Conservation (phyloP, 495 filamentous ascomycete genomes). For the Podospora pseudocomata region DNA sequence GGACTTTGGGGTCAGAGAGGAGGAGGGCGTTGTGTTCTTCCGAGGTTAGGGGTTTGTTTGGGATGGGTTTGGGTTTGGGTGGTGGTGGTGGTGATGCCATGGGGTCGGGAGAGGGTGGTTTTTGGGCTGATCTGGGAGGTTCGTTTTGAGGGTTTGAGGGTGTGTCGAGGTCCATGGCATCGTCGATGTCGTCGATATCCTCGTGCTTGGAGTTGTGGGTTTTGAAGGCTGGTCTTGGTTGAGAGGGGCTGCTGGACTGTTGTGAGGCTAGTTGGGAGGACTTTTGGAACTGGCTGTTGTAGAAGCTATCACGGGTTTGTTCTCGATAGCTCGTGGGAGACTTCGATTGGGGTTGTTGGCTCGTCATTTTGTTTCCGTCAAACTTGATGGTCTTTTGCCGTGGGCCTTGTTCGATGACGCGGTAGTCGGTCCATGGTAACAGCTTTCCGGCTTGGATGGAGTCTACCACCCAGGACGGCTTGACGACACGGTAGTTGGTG, state of each 20-base stretch:
- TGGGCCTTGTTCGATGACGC: slow-evolving; percentile 73
- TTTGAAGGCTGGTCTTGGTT: slow-evolving; percentile 23
- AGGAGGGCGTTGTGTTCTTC: slow-evolving; percentile 88
- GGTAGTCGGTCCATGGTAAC: slow-evolving; percentile 79
- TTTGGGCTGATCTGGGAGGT: neutral
- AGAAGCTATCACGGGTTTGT: slow-evolving; percentile 74
- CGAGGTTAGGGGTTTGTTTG: slow-evolving; percentile 57
- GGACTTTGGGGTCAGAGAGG: slow-evolving; percentile 74
- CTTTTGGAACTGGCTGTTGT: slow-evolving; percentile 63
- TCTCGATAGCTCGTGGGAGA: slow-evolving; percentile 61
- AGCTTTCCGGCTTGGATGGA: slow-evolving; percentile 76
- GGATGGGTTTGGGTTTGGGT: neutral
- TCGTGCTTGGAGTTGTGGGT: neutral
- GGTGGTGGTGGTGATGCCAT: slow-evolving; percentile 3
- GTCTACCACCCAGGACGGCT: slow-evolving; percentile 93
- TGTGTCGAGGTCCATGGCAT: slow-evolving; percentile 24
- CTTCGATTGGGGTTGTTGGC: slow-evolving; percentile 48
- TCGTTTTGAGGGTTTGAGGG: neutral
- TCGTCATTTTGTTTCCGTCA: slow-evolving; percentile 63
- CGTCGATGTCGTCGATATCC: slow-evolving; percentile 20
- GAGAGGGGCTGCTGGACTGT: slow-evolving; percentile 23
- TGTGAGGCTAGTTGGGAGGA: slow-evolving; percentile 11
- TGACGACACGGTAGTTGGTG: slow-evolving; percentile 80
- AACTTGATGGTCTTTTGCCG: slow-evolving; percentile 72
- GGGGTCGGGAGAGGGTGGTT: neutral